Evolutionary conservation across 2,329 filamentous ascomycete species (phyloP).

Genomic region (Aureobasidium lini): DNA sequence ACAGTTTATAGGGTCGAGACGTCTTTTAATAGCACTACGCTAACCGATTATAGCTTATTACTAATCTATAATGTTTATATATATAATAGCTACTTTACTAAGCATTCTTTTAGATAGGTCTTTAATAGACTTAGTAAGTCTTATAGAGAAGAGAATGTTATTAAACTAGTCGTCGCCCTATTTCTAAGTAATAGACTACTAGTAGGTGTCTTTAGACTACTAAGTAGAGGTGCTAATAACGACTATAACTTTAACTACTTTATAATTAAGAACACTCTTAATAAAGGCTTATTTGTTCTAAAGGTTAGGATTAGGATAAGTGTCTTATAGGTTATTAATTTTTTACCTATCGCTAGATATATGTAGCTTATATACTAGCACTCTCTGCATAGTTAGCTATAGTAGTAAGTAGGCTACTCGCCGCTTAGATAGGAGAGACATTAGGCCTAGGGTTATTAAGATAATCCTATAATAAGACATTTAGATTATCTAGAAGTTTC

Average conservation of each 20-base stretch:
- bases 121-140: neutral
- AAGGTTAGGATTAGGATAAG: neutral
- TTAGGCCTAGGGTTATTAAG: neutral
- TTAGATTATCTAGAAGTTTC: neutral
- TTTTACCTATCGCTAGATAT: neutral
- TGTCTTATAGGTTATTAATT: neutral
- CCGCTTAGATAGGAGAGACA: neutral
- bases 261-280: neutral
- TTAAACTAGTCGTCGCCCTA: neutral
- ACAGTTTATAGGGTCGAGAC: neutral
- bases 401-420: neutral
- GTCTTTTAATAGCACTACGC: neutral
- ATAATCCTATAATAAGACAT: neutral
- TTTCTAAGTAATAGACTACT: neutral
- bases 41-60: neutral
- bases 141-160: neutral
- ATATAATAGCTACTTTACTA: neutral
- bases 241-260: neutral
- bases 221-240: neutral
- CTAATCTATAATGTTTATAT: neutral
- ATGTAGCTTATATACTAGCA: neutral
- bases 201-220: neutral
- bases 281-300: neutral
- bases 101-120: neutral
- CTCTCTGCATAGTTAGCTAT: neutral